These are phyloP conservation scores for Magnusiomyces tetraspermus DNA, from an alignment of 1,139 yeast species.

Conservation along the genomic window DNA sequence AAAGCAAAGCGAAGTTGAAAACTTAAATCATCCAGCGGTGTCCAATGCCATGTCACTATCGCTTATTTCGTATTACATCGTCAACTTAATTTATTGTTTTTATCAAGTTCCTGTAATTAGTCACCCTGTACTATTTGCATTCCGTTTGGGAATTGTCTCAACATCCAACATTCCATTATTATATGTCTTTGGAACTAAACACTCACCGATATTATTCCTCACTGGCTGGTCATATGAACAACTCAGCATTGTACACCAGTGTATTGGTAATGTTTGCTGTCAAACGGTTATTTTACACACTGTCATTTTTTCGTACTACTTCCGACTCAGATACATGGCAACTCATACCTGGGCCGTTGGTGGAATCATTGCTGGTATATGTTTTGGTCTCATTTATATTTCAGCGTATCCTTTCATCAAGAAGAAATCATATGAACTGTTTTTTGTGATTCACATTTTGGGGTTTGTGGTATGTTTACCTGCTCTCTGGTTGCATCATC, in stretches of 20 bases:
- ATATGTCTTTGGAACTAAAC: conserved; percentile 25
- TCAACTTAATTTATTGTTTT: conserved; percentile 13
- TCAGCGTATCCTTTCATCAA: conserved; percentile 14
- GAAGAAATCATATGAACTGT: conserved; percentile 19
- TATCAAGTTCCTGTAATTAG: conserved; percentile 10
- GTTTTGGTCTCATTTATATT: conserved; percentile 20
- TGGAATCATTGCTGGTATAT: conserved; percentile 21
- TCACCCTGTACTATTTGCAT: conserved; percentile 19
- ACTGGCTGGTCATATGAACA: conserved; percentile 29
- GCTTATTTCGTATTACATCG: conserved; percentile 8
- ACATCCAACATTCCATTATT: conserved; percentile 22
- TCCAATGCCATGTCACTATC: conserved; percentile 9
- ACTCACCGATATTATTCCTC: conserved; percentile 21
- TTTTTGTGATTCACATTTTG: conserved; percentile 21
- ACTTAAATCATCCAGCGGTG: background rate
- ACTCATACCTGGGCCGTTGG: conserved; percentile 19
- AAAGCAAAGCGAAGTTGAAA: conserved; percentile 7
- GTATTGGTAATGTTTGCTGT: conserved; percentile 20
- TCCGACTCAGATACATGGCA: conserved; percentile 18
- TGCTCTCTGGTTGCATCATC: conserved; percentile 23
- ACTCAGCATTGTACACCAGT: conserved; percentile 25
- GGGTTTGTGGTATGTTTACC: conserved; percentile 22
- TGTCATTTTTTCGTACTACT: conserved; percentile 19
- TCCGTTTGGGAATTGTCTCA: conserved; percentile 23
- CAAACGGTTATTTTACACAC: conserved; percentile 19